Evolutionary conservation across 805 yeast genomes (phyloP).

Genomic region (Candida peoriensis): DNA sequence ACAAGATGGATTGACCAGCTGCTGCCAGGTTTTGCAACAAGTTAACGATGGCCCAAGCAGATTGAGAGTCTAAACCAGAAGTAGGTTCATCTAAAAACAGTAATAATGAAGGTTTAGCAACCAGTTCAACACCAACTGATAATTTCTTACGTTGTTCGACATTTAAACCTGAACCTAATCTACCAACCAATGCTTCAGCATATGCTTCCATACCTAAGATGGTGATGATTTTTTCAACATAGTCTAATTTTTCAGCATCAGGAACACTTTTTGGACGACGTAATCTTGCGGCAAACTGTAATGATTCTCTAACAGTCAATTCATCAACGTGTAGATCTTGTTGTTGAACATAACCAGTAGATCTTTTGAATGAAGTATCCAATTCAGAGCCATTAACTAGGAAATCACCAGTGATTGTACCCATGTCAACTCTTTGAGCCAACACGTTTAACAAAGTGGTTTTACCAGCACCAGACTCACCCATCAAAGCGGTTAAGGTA

Average conservation of each 20-base stretch:
- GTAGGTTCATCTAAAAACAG: conserved; percentile 63
- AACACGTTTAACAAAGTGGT: conserved; percentile 10
- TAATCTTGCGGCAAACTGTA: conserved; percentile 56
- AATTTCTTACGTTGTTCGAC: conserved; percentile 58
- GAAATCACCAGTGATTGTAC: conserved; percentile 29
- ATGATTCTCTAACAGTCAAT: conserved; percentile 66
- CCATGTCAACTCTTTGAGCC: conserved; percentile 47
- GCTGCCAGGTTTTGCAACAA: conserved; percentile 49
- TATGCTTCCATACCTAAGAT: conserved; percentile 55
- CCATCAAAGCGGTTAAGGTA: conserved; percentile 62
- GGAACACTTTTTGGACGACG: conserved; percentile 54
- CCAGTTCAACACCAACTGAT: conserved; percentile 58
- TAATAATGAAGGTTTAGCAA: conserved; percentile 53
- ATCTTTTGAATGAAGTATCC: conserved; percentile 54
- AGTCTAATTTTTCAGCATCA: conserved; percentile 48
- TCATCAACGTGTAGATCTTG: conserved; percentile 43
- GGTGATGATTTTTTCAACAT: conserved; percentile 57
- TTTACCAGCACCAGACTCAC: conserved; percentile 30
- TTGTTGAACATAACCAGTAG: conserved; percentile 46
- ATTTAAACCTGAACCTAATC: conserved; percentile 58
- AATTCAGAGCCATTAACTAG: conserved; percentile 51
- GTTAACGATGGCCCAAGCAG: conserved; percentile 57
- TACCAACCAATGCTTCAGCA: conserved; percentile 67
- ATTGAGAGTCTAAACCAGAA: conserved; percentile 59
- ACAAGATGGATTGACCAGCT: conserved; percentile 55